Conservation (phyloP, 208 protist species). For the Wallacemonas rigidus region DNA sequence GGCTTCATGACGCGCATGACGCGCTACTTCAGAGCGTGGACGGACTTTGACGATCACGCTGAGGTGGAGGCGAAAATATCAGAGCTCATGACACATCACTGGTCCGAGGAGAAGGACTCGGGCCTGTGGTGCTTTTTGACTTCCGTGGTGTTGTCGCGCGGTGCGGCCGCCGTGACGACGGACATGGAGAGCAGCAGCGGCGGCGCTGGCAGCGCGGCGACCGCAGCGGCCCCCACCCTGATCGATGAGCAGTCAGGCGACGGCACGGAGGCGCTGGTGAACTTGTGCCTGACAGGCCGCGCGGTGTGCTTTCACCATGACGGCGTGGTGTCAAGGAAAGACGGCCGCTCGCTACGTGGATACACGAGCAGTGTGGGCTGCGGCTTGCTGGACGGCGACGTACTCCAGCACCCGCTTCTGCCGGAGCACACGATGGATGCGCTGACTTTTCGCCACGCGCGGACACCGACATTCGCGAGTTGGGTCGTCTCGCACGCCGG, state of each 20-base stretch:
- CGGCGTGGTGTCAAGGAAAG: slow-evolving; percentile 26
- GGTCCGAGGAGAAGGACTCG: slow-evolving; percentile 53
- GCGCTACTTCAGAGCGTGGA: slow-evolving; percentile 27
- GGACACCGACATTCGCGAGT: slow-evolving; percentile 51
- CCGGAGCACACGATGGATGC: neutral
- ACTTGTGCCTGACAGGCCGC: slow-evolving; percentile 47
- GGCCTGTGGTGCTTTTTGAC: slow-evolving; percentile 77
- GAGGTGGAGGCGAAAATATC: slow-evolving; percentile 48
- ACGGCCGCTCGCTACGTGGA: slow-evolving; percentile 23
- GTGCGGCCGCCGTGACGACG: slow-evolving; percentile 36
- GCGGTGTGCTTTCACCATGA: slow-evolving; percentile 38
- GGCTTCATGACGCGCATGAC: slow-evolving; percentile 1
- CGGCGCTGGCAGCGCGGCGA: neutral
- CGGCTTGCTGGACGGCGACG: slow-evolving; percentile 41
- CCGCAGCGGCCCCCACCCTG: slow-evolving; percentile 16
- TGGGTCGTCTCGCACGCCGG: slow-evolving; percentile 74
- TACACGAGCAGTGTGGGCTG: slow-evolving; percentile 28
- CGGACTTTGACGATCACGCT: slow-evolving; percentile 34
- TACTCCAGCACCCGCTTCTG: neutral
- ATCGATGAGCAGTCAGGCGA: slow-evolving; percentile 30
- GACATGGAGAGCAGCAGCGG: slow-evolving; percentile 22
- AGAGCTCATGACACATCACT: slow-evolving; percentile 39
- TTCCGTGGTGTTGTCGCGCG: slow-evolving; percentile 71
- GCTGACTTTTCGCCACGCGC: slow-evolving; percentile 37
- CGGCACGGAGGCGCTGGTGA: slow-evolving; percentile 54